phyloP scores from a whole-genome alignment of 2,329 filamentous ascomycete species.

The Lecanicillium sp. region DNA sequence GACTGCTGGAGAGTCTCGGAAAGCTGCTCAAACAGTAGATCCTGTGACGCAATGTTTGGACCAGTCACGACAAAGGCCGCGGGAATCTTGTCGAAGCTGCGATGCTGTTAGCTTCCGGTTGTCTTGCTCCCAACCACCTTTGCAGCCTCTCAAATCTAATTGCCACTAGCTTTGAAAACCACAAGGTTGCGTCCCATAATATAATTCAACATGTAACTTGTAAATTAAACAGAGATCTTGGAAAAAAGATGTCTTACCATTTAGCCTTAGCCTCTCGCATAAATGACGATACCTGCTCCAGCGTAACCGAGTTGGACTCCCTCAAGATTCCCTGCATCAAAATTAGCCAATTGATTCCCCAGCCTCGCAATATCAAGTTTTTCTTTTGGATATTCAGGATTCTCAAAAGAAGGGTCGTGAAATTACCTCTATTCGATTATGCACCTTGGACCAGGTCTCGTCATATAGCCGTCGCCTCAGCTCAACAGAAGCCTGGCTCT shows the following conservation, averaged over 20 bases:
- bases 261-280: slow-evolving; percentile 30
- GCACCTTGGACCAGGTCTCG: slow-evolving; percentile 55
- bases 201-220: too few species aligned
- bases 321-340: slow-evolving; percentile 42
- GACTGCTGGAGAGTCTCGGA: slow-evolving; percentile 43
- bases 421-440: slow-evolving; percentile 48
- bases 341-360: background rate
- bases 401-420: background rate
- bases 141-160: too few species aligned
- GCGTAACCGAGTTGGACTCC: slow-evolving; percentile 51
- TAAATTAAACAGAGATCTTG: background rate
- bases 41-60: slow-evolving; percentile 69
- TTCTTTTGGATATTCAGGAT: too few species aligned
- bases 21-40: slow-evolving; percentile 64
- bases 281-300: slow-evolving; percentile 50
- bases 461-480: slow-evolving; percentile 54
- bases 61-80: slow-evolving; percentile 69
- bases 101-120: slow-evolving; percentile 12
- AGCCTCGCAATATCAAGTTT: background rate
- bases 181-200: too few species aligned
- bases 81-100: slow-evolving; percentile 44
- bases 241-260: slow-evolving; percentile 17
- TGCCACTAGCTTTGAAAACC: too few species aligned
- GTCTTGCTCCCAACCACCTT: background rate
- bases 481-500: slow-evolving; percentile 37